Percentiles rank a stretch among this genome's conserved stretches.
phyloP scores from a whole-genome alignment of 495 filamentous ascomycete species.

The Trichoderma virens region DNA sequence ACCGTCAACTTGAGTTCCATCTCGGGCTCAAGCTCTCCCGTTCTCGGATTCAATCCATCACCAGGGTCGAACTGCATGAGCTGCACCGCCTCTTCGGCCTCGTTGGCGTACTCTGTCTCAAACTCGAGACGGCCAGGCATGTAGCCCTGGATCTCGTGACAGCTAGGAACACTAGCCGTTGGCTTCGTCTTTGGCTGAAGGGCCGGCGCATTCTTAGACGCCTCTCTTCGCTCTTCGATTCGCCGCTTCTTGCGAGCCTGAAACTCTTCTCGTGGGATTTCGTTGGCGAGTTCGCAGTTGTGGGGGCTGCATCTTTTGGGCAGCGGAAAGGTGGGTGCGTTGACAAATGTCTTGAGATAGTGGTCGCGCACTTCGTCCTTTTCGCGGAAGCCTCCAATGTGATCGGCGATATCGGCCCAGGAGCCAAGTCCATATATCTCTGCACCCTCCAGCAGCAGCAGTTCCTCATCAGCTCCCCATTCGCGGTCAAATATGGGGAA shows the following conservation, averaged over 20 bases:
- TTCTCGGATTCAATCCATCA: constrained; percentile 76
- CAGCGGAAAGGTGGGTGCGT: constrained; percentile 76
- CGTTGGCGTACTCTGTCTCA: constrained; percentile 95
- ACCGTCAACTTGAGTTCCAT: constrained; percentile 96
- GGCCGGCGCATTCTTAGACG: constrained; percentile 72
- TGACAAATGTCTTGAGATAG: constrained; percentile 80
- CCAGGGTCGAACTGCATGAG: constrained; percentile 97
- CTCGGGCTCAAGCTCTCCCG: constrained; percentile 81
- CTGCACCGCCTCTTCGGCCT: constrained; percentile 96
- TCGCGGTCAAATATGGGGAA: constrained; percentile 92
- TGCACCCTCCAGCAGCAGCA: constrained; percentile 87
- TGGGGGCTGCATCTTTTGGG: constrained; percentile 74
- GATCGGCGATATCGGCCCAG: constrained; percentile 96
- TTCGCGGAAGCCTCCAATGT: constrained; percentile 87
- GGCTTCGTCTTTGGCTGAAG: constrained; percentile 90
- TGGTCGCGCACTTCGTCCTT: constrained; percentile 95
- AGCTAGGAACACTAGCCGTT: constrained; percentile 84
- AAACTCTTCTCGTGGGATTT: constrained; percentile 84
- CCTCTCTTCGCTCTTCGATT: constrained; percentile 88
- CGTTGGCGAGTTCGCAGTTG: constrained; percentile 65
- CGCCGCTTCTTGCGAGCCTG: constrained; percentile 88
- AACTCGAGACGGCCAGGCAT: constrained; percentile 98
- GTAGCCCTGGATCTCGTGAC: constrained; percentile 96
- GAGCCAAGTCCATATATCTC: constrained; percentile 95
- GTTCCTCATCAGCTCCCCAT: constrained; percentile 96